These are phyloP conservation scores for Cucumis hystrix DNA, from an alignment of 306 rosid species.

Conservation along the genomic window DNA sequence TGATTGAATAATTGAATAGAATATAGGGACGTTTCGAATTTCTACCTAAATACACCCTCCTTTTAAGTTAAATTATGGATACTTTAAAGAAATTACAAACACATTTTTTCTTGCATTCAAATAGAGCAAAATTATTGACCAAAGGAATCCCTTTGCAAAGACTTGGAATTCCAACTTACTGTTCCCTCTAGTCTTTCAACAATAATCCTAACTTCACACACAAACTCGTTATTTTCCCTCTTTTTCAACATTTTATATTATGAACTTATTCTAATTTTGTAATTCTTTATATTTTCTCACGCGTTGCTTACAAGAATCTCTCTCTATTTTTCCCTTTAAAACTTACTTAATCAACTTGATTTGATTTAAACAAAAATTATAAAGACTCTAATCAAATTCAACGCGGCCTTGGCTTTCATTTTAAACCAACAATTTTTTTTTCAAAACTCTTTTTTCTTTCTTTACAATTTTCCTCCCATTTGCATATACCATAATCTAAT, in stretches of 20 bases:
- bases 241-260: background rate
- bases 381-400: too few species aligned
- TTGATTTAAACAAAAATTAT: too few species aligned
- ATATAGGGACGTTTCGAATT: too few species aligned
- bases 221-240: background rate
- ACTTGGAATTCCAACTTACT: conserved; percentile 8
- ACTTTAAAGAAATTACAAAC: background rate
- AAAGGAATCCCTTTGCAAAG: background rate
- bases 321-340: too few species aligned
- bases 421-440: too few species aligned
- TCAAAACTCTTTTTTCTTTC: too few species aligned
- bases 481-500: too few species aligned
- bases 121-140: background rate
- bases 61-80: background rate
- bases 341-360: too few species aligned
- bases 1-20: too few species aligned
- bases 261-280: background rate
- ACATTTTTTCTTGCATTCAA: conserved; percentile 1
- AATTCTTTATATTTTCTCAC: background rate
- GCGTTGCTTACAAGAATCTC: background rate
- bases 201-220: background rate
- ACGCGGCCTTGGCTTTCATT: too few species aligned
- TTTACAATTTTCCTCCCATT: too few species aligned
- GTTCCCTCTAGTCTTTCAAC: background rate
- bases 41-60: too few species aligned